Conservation (phyloP, 768 basidiomycete species). For the Strobilomyces dryophilus region DNA sequence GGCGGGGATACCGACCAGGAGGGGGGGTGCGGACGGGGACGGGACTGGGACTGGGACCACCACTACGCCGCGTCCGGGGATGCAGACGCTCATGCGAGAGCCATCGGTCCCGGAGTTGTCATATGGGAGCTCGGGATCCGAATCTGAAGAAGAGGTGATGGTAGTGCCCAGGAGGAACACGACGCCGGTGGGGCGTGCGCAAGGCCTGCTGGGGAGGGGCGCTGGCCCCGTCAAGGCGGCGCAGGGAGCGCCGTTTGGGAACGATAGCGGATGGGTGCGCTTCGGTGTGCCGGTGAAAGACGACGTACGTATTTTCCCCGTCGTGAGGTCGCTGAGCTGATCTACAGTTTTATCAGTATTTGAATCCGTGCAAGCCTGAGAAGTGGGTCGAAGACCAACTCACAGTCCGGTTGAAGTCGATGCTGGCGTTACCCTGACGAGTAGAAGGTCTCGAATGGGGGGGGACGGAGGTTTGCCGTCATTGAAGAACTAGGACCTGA, state of each 20-base stretch:
- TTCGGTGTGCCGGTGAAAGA: neutral
- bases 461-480: no score
- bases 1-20: neutral
- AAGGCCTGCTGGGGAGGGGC: constrained; percentile 1
- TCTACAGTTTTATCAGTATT: neutral
- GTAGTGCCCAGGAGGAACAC: neutral
- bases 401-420: neutral
- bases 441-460: no score
- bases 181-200: no score
- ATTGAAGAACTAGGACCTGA: no score
- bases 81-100: neutral
- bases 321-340: neutral
- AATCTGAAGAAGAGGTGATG: constrained; percentile 4
- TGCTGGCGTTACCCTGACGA: neutral
- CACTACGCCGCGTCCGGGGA: neutral
- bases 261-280: neutral
- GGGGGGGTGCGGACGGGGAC: neutral
- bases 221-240: constrained; percentile 5
- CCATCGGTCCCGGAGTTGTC: constrained; percentile 7
- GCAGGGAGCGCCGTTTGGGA: constrained; percentile 1
- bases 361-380: constrained; percentile 1
- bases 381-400: constrained; percentile 14
- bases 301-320: constrained; percentile 5
- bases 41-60: neutral
- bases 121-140: constrained; percentile 13